These are phyloP conservation scores for Akanthomyces uredinophilus DNA, from an alignment of 2,329 filamentous ascomycete genomes.

Conservation along the genomic window DNA sequence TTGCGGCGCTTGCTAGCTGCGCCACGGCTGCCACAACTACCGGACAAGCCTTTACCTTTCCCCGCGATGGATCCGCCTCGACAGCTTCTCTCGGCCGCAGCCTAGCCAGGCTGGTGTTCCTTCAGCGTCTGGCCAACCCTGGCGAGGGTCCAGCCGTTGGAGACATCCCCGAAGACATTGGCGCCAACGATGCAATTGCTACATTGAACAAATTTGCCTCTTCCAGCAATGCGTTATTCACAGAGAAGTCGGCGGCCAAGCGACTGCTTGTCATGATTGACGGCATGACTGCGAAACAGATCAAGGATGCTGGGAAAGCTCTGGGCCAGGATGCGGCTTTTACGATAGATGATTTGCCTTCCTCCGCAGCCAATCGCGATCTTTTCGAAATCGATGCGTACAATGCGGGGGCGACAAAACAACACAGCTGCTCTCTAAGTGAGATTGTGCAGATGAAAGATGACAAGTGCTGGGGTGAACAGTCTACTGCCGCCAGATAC, in stretches of 20 bases:
- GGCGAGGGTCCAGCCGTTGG: constrained; percentile 44
- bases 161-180: constrained; percentile 38
- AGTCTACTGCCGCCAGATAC: constrained; percentile 39
- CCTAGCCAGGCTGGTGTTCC: constrained; percentile 53
- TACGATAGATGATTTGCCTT: constrained; percentile 42
- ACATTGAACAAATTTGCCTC: constrained; percentile 58
- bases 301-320: constrained; percentile 37
- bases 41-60: constrained; percentile 52
- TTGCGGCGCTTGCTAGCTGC: constrained; percentile 34
- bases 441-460: constrained; percentile 39
- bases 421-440: constrained; percentile 33
- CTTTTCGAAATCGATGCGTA: constrained; percentile 39
- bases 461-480: constrained; percentile 40
- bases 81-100: constrained; percentile 44
- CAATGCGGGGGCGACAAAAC: constrained; percentile 31
- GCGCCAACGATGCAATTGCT: constrained; percentile 45
- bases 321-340: constrained; percentile 41
- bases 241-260: constrained; percentile 25
- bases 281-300: constrained; percentile 45
- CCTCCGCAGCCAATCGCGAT: constrained; percentile 36
- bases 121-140: constrained; percentile 48
- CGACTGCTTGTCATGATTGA: constrained; percentile 59
- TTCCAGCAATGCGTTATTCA: constrained; percentile 45
- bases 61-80: constrained; percentile 26
- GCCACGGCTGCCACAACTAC: constrained; percentile 34